Evolutionary conservation across 768 basidiomycete genomes (phyloP).

Genomic region (Rhodosporidiobolus sp.): DNA sequence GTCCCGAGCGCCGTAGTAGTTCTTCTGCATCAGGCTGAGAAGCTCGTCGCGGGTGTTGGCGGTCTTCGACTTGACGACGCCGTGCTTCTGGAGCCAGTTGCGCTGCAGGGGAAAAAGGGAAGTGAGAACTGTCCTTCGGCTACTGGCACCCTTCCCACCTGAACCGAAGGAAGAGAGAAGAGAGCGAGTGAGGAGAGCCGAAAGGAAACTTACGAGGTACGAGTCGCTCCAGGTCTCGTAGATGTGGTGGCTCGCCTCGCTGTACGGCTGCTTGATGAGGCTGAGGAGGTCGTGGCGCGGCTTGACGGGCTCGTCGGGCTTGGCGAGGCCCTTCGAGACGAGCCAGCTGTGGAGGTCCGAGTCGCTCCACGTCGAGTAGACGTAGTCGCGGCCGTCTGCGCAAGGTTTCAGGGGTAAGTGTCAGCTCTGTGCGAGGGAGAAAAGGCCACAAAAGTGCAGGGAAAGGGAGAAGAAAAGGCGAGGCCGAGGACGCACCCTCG

Average conservation of each 20-base stretch:
- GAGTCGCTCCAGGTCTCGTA: conserved; percentile 86
- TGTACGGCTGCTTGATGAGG: conserved; percentile 68
- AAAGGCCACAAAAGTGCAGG: background rate
- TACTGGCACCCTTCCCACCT: no score
- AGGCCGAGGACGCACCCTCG: conserved; percentile 20
- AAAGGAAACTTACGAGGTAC: conserved; percentile 68
- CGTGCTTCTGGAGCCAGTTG: conserved; percentile 77
- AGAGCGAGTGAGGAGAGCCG: background rate
- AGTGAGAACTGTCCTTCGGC: no score
- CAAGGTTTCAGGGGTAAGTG: background rate
- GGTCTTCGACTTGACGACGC: conserved; percentile 64
- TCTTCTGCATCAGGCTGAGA: conserved; percentile 65
- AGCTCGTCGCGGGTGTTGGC: conserved; percentile 63
- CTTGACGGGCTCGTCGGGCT: conserved; percentile 62
- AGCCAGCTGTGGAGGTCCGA: conserved; percentile 64
- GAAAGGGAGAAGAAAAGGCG: background rate
- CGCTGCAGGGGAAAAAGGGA: conserved; percentile 53
- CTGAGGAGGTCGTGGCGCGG: conserved; percentile 63
- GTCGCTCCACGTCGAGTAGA: conserved; percentile 74
- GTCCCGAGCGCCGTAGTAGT: conserved; percentile 61
- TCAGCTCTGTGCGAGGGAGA: background rate
- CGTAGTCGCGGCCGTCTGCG: conserved; percentile 76
- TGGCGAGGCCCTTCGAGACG: conserved; percentile 67
- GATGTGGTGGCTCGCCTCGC: conserved; percentile 60
- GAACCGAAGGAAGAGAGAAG: background rate